Base-by-base conservation (phyloP, 345 rosid genomes). In the Gossypium turneri region DNA sequence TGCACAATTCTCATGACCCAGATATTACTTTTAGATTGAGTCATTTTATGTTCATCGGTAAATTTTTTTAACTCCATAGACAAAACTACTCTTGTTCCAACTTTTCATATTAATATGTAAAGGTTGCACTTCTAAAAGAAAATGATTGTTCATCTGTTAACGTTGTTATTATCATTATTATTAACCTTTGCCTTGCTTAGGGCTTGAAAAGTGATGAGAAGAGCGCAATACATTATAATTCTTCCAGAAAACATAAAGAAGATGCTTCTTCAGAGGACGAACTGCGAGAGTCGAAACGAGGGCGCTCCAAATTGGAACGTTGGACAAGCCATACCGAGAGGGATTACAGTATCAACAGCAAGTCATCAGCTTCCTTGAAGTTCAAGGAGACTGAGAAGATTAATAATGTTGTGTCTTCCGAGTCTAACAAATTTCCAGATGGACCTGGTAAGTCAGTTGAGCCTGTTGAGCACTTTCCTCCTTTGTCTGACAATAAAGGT, bases 261-360 rank as follows among this genome's bases (percentile, higher is more conserved):
- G 89, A 84, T 67, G 86, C 79, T 80, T 87, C 89, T 63, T 84
- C 93, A 4, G 98, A 90, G 65, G 97, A 95, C 22, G 98, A 93
- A 79, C 92, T 79, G 60, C 89, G 79, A 73, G 90, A 91, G 73
- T 89, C 91, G 22, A 90, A 83, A 84, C 87, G 89, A 79, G 99
- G 99, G 60, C 96, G 97, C 56, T 88, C 98, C 29, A 91, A 93
- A 81, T 72, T 93, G 82, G 99, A 95, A 80, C 93, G 94, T 19
- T 95, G 99, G 99, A 85, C 90, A 2, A 95, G 97, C 91, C 97
- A 93, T 70, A 89, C 82, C 78, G 97, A 91, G 88, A 89, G 89
- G 84, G 98, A 91, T 79, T 87, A 76, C 82, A 80, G 68, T 71
- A 76, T 87, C 53, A 75, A 81, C 78, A 80, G 74, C 74, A 91